phyloP scores from a whole-genome alignment of 129 eudicot genomes.

The Smallanthus sonchifolius region DNA sequence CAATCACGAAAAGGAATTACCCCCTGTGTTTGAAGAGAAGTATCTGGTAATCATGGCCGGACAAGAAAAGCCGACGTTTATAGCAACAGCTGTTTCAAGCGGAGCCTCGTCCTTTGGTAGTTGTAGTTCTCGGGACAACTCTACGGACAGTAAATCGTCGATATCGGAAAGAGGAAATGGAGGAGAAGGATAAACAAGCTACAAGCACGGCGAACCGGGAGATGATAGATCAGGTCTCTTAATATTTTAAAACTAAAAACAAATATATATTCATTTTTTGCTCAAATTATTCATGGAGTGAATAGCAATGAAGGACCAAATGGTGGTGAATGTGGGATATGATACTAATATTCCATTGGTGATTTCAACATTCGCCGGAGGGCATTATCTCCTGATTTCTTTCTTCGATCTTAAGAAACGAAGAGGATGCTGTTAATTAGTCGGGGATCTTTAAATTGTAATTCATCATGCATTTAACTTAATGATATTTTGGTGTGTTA shows the following conservation, averaged over 20 bases:
- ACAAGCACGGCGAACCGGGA: not conserved
- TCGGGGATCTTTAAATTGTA: not conserved
- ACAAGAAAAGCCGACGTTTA: constrained; percentile 43
- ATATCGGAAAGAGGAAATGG: not conserved
- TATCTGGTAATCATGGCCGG: constrained; percentile 71
- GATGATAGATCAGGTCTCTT: not conserved
- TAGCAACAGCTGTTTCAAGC: constrained; percentile 51
- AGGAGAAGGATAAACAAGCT: constrained; percentile 5
- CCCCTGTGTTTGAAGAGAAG: constrained; percentile 44
- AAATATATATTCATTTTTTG: not conserved
- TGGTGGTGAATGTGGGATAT: not conserved
- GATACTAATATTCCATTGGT: not conserved
- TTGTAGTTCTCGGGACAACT: constrained; percentile 22
- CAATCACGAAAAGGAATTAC: not conserved
- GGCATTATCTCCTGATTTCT: not conserved
- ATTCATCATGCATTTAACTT: no score
- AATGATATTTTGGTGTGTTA: no score
- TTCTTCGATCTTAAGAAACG: not conserved
- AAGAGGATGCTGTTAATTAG: not conserved
- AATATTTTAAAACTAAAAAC: not conserved
- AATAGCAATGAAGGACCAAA: not conserved
- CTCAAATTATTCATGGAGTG: not conserved
- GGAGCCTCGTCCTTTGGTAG: constrained; percentile 40
- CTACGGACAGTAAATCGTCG: not conserved
- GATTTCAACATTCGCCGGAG: no score